Evolutionary conservation across 169 alveolate species (phyloP).

Genomic region (Perkinsus olseni): DNA sequence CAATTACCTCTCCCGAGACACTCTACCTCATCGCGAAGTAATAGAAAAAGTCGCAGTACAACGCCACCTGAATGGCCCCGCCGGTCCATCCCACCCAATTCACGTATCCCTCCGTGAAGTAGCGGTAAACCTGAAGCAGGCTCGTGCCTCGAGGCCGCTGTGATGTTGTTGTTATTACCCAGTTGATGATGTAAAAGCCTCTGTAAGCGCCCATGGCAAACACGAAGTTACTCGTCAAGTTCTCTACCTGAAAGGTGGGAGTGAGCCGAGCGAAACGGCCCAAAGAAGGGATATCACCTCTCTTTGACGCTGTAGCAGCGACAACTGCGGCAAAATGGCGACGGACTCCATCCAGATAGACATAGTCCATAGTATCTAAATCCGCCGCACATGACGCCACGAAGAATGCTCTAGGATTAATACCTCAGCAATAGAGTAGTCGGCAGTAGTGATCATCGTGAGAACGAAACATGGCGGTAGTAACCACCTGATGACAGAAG

Average conservation of each 20-base stretch:
- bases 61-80: slow-evolving; percentile 80
- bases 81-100: slow-evolving; percentile 71
- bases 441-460: slow-evolving; percentile 51
- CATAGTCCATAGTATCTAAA: slow-evolving; percentile 76
- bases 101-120: slow-evolving; percentile 56
- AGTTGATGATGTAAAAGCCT: slow-evolving; percentile 78
- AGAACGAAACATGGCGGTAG: slow-evolving; percentile 63
- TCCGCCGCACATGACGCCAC: not conserved
- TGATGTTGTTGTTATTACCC: too few species aligned
- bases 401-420: not conserved
- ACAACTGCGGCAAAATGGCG: slow-evolving; percentile 89
- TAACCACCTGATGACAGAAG: slow-evolving; percentile 22
- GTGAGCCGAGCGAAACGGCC: not conserved
- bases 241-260: slow-evolving; percentile 48
- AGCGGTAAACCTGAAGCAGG: slow-evolving; percentile 41
- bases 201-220: slow-evolving; percentile 84
- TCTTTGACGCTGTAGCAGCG: slow-evolving; percentile 80
- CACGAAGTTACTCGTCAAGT: slow-evolving; percentile 83
- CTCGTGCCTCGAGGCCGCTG: too few species aligned
- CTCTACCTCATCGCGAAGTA: slow-evolving; percentile 56
- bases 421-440: slow-evolving; percentile 20
- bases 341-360: slow-evolving; percentile 93
- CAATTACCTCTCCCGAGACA: not conserved
- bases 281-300: slow-evolving; percentile 41
- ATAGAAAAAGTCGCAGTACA: slow-evolving; percentile 85